These are phyloP conservation scores for Aspergillus neotritici DNA, from an alignment of 2,329 filamentous ascomycete species.

Conservation along the genomic window DNA sequence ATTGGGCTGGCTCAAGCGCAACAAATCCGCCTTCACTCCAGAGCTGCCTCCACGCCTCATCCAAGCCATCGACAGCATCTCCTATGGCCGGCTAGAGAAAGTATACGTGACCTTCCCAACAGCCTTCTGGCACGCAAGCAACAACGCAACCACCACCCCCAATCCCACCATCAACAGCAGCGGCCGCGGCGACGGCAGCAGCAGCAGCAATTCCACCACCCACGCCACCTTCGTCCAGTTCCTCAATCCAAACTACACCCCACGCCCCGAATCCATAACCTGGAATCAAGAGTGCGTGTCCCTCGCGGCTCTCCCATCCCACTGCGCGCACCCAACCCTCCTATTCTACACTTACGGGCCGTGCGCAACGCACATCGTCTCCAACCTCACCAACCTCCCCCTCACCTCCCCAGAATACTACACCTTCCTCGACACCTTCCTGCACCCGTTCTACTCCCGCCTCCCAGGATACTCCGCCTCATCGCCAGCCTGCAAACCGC, in stretches of 20 bases:
- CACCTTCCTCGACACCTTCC: slow-evolving; percentile 58
- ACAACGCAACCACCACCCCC: slow-evolving; percentile 8
- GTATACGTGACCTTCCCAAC: slow-evolving; percentile 62
- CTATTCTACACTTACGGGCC: slow-evolving; percentile 63
- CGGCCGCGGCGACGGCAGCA: no score
- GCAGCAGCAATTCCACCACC: slow-evolving; percentile 25
- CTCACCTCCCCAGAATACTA: slow-evolving; percentile 46
- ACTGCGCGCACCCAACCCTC: slow-evolving; percentile 67
- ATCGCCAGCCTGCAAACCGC: slow-evolving; percentile 56
- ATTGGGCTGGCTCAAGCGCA: slow-evolving; percentile 50
- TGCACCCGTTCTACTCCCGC: slow-evolving; percentile 70
- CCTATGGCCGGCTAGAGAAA: slow-evolving; percentile 45
- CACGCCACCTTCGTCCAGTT: slow-evolving; percentile 68
- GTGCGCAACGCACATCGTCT: slow-evolving; percentile 37
- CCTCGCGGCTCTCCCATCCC: slow-evolving; percentile 58
- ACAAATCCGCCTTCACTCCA: slow-evolving; percentile 42
- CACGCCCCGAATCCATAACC: slow-evolving; percentile 53
- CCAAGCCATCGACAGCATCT: slow-evolving; percentile 44
- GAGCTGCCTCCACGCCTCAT: slow-evolving; percentile 38
- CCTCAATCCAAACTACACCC: slow-evolving; percentile 63
- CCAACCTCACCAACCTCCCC: slow-evolving; percentile 24
- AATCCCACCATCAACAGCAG: no score
- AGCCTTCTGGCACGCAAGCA: slow-evolving; percentile 64
- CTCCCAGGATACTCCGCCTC: slow-evolving; percentile 60
- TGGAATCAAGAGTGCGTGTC: slow-evolving; percentile 78